These are phyloP conservation scores for Starmera dryadoides DNA, from an alignment of 805 yeast species.

Conservation along the genomic window DNA sequence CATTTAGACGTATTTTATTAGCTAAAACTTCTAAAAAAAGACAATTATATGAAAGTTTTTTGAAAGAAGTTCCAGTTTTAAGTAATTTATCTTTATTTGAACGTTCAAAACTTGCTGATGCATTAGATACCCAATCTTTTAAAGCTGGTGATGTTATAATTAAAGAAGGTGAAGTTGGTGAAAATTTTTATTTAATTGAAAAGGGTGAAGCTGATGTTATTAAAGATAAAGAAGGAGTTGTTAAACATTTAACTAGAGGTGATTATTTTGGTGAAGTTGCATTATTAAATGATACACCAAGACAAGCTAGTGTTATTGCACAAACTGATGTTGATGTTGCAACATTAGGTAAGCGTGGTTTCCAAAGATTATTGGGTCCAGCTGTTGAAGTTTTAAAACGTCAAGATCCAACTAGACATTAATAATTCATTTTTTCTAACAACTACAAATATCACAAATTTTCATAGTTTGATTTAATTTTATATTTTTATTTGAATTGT, in stretches of 20 bases:
- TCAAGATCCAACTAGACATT: slow-evolving; percentile 68
- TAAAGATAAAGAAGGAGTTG: slow-evolving; percentile 50
- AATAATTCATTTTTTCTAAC: neutral
- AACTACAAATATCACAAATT: neutral
- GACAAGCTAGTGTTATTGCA: slow-evolving; percentile 91
- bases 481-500: neutral
- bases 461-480: neutral
- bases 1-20: slow-evolving; percentile 84
- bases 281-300: slow-evolving; percentile 79
- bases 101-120: slow-evolving; percentile 90
- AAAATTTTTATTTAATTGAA: slow-evolving; percentile 67
- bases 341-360: slow-evolving; percentile 86
- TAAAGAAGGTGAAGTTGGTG: slow-evolving; percentile 81
- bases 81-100: slow-evolving; percentile 68
- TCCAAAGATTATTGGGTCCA: slow-evolving; percentile 90
- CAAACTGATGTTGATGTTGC: slow-evolving; percentile 74
- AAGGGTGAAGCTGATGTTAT: slow-evolving; percentile 76
- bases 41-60: slow-evolving; percentile 80
- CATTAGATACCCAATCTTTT: slow-evolving; percentile 71
- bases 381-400: slow-evolving; percentile 82
- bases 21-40: slow-evolving; percentile 91
- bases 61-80: slow-evolving; percentile 80
- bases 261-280: slow-evolving; percentile 98
- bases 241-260: slow-evolving; percentile 62
- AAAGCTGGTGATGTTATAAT: slow-evolving; percentile 69